These are phyloP conservation scores for Inga oerstediana DNA, from an alignment of 306 rosid genomes.

Conservation along the genomic window DNA sequence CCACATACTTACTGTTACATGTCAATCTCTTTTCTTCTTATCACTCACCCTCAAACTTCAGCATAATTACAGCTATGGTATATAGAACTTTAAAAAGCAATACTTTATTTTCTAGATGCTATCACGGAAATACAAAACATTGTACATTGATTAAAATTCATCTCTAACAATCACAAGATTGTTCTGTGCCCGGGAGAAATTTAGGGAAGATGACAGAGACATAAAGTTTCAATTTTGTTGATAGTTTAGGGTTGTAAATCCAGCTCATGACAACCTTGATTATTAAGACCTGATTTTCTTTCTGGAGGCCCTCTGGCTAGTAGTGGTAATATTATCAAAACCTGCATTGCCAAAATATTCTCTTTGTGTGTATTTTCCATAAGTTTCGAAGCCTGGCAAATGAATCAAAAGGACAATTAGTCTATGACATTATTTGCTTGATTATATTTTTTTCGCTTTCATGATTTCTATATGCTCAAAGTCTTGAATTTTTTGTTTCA, in stretches of 20 bases:
- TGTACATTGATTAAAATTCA: not conserved
- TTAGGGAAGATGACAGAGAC: not conserved
- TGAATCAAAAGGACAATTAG: not conserved
- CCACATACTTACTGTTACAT: not conserved
- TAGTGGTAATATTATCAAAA: not conserved
- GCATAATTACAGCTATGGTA: not conserved
- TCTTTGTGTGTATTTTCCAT: not conserved
- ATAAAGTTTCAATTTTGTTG: not conserved
- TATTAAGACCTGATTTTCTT: not conserved
- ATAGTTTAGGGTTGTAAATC: not conserved
- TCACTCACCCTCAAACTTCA: not conserved
- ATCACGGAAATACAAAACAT: not conserved
- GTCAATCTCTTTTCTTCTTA: too few relatives aligned
- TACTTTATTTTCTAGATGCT: not conserved
- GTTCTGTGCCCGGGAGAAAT: not conserved
- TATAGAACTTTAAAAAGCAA: not conserved
- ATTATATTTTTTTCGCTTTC: not conserved
- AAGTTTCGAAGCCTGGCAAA: not conserved
- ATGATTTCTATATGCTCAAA: not conserved
- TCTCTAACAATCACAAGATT: not conserved
- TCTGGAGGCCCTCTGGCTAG: not conserved
- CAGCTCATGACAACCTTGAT: not conserved
- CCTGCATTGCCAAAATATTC: not conserved
- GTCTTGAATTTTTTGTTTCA: slow-evolving; percentile 24
- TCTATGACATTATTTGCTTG: not conserved